Percentiles rank a stretch among this genome's conserved stretches.
Evolutionary conservation across 2,329 filamentous ascomycete species (phyloP).

Genomic region (Aspergillus pseudoglaucus): DNA sequence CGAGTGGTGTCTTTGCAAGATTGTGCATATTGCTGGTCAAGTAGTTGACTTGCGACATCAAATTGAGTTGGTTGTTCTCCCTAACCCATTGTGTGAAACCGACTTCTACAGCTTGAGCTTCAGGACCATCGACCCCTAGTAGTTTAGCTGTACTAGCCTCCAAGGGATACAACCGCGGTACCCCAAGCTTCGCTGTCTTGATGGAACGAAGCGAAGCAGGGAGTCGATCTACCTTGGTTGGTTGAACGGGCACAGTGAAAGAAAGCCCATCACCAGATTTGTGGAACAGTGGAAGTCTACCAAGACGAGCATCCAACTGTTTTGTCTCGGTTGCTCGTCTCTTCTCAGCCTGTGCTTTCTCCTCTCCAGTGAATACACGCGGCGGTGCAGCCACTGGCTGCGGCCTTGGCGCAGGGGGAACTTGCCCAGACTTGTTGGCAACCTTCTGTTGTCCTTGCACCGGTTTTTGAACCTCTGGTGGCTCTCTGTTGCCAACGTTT

Average conservation of each 20-base stretch:
- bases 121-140: conserved; percentile 54
- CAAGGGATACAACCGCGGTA: conserved; percentile 66
- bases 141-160: conserved; percentile 61
- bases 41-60: conserved; percentile 71
- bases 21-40: conserved; percentile 63
- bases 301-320: conserved; percentile 70
- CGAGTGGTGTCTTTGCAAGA: conserved; percentile 53
- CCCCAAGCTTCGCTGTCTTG: conserved; percentile 59
- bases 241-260: conserved; percentile 65
- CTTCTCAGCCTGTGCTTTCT: conserved; percentile 57
- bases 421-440: neutral
- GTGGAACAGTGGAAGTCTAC: conserved; percentile 59
- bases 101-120: conserved; percentile 58
- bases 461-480: conserved; percentile 3
- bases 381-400: conserved; percentile 32
- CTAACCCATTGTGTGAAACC: conserved; percentile 56
- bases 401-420: neutral
- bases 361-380: conserved; percentile 48
- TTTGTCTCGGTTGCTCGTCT: conserved; percentile 60
- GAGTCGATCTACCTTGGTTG: conserved; percentile 54
- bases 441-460: neutral
- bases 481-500: conserved; percentile 45
- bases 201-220: conserved; percentile 56
- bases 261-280: conserved; percentile 63
- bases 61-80: conserved; percentile 53